These are phyloP conservation scores for Pseudocohnilembus persalinus DNA, from an alignment of 169 alveolate genomes.

Conservation along the genomic window DNA sequence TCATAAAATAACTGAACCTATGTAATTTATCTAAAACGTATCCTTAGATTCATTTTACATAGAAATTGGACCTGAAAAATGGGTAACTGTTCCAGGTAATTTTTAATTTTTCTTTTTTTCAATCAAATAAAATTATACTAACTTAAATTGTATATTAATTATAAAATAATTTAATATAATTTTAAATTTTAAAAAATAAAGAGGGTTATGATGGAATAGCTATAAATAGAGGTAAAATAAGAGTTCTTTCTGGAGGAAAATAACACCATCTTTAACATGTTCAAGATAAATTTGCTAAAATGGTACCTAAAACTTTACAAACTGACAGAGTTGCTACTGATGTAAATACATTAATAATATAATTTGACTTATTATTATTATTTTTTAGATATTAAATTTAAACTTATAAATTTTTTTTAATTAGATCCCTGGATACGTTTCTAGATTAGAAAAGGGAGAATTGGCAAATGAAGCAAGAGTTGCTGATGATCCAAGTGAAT, in stretches of 20 bases:
- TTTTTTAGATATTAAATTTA: neutral
- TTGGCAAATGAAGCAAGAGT: neutral
- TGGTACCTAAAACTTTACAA: neutral
- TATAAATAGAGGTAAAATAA: neutral
- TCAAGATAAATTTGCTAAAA: neutral
- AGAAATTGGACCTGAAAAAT: neutral
- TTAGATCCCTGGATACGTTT: neutral
- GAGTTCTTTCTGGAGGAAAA: neutral
- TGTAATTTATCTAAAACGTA: neutral
- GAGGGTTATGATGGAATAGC: neutral
- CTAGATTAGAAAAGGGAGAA: neutral
- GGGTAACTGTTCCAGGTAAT: neutral
- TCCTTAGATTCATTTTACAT: neutral
- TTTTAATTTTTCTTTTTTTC: no score
- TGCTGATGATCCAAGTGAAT: neutral
- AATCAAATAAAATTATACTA: no score
- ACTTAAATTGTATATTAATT: neutral
- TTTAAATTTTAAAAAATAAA: no score
- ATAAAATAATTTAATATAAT: no score
- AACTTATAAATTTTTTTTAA: no score
- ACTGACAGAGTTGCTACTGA: neutral
- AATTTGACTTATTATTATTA: no score
- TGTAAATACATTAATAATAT: neutral
- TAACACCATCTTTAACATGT: neutral
- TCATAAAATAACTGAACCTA: neutral